Evolutionary conservation across 495 filamentous ascomycete genomes (phyloP).

Genomic region (Aspergillus ostianus): DNA sequence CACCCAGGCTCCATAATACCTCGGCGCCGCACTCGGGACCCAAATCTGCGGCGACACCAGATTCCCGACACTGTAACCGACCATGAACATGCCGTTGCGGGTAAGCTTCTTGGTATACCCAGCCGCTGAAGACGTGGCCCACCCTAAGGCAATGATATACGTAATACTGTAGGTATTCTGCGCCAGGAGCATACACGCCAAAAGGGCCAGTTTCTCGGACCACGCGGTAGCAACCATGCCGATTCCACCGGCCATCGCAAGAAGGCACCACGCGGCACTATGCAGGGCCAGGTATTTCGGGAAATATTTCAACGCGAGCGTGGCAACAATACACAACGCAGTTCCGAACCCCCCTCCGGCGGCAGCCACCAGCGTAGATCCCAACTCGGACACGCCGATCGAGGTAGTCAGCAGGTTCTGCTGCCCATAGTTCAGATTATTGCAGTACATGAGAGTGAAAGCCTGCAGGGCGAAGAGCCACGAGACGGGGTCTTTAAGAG

Average conservation of each 20-base stretch:
- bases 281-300: conserved; percentile 7
- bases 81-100: conserved; percentile 25
- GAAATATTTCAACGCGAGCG: conserved; percentile 3
- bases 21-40: conserved; percentile 16
- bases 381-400: conserved; percentile 20
- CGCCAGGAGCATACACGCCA: conserved; percentile 25
- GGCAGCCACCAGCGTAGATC: conserved; percentile 21
- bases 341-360: conserved; percentile 18
- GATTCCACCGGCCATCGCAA: conserved; percentile 25
- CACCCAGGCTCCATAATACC: conserved; percentile 27
- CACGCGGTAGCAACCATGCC: conserved; percentile 31
- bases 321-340: conserved; percentile 11
- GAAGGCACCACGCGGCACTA: conserved; percentile 27
- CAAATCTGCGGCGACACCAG: conserved; percentile 26
- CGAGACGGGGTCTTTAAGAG: conserved; percentile 21
- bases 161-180: conserved; percentile 22
- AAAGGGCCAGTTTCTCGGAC: conserved; percentile 18
- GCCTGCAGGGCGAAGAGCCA: conserved; percentile 26
- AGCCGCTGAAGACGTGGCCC: conserved; percentile 21
- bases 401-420: conserved; percentile 21
- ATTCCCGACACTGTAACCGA: conserved; percentile 22
- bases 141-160: conserved; percentile 28
- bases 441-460: conserved; percentile 25
- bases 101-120: conserved; percentile 27
- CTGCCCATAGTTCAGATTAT: conserved; percentile 27